A percentile compares a stretch with the other conserved stretches of the same genome.
phyloP scores from a whole-genome alignment of 2,329 filamentous ascomycete genomes.

The Neofusicoccum ribis region DNA sequence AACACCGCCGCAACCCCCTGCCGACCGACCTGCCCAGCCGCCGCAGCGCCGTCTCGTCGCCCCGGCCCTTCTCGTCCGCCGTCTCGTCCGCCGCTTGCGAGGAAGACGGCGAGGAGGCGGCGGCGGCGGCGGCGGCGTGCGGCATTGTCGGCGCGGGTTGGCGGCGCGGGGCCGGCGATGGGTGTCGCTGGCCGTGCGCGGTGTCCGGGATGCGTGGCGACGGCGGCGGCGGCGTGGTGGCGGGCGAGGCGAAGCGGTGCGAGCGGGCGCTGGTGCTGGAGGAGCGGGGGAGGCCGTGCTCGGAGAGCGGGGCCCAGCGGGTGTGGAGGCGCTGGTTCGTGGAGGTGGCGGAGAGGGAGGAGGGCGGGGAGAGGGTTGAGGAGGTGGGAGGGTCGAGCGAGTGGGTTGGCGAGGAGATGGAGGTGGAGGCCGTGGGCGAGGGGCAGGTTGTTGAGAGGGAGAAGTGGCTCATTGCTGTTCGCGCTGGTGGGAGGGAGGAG shows the following conservation, averaged over 20 bases:
- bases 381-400: not conserved
- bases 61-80: not conserved
- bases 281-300: constrained; percentile 6
- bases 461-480: not conserved
- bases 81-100: too few relatives aligned
- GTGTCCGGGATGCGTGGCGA: not conserved
- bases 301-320: not conserved
- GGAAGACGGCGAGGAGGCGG: not conserved
- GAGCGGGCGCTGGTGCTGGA: not conserved
- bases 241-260: not conserved
- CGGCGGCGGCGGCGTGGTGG: not conserved
- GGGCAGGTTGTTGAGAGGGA: not conserved
- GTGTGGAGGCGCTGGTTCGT: not conserved
- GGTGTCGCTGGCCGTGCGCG: too few relatives aligned
- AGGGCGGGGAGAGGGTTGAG: not conserved
- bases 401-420: not conserved
- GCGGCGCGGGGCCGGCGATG: too few relatives aligned
- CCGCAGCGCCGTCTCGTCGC: not conserved
- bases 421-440: not conserved
- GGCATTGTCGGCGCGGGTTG: not conserved
- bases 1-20: not conserved
- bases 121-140: too few relatives aligned
- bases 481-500: not conserved
- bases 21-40: not conserved
- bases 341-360: too few relatives aligned